Evolutionary conservation across 2,329 filamentous ascomycete genomes (phyloP).

Genomic region (Alternaria dauci): DNA sequence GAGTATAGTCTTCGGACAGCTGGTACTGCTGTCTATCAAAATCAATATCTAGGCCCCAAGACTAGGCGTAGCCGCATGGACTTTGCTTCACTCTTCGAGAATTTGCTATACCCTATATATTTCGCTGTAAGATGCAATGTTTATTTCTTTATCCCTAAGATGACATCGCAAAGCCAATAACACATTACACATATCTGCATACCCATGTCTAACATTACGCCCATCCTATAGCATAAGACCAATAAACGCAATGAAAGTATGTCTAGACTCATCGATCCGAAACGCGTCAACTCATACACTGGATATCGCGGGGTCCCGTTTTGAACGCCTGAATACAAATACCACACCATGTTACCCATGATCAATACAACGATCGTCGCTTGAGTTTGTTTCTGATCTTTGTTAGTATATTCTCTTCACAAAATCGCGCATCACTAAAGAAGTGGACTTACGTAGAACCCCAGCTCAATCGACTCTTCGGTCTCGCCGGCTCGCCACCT

Average conservation of each 20-base stretch:
- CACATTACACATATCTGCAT: neutral
- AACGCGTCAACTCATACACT: neutral
- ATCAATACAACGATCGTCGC: slow-evolving; percentile 17
- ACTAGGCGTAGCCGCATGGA: too few species aligned
- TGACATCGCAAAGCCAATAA: neutral
- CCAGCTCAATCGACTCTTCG: slow-evolving; percentile 30
- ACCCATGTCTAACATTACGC: slow-evolving; percentile 1
- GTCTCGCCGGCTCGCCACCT: slow-evolving; percentile 12
- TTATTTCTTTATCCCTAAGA: neutral
- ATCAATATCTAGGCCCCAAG: too few species aligned
- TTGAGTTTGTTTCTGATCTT: slow-evolving; percentile 23
- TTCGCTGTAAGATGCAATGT: neutral
- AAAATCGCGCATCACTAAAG: neutral
- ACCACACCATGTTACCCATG: neutral
- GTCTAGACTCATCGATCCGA: neutral
- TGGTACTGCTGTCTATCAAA: too few species aligned
- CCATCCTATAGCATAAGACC: neutral
- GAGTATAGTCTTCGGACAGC: neutral
- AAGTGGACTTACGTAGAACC: slow-evolving; percentile 31
- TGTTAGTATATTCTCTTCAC: slow-evolving; percentile 3
- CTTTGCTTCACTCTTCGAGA: too few species aligned
- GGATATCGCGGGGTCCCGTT: slow-evolving; percentile 8
- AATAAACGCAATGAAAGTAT: neutral
- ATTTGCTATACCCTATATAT: too few species aligned
- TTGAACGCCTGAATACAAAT: neutral